A percentile compares a stretch with the other conserved stretches of the same genome.
phyloP scores from a whole-genome alignment of 169 alveolate species.

The Plasmodium ovale region DNA sequence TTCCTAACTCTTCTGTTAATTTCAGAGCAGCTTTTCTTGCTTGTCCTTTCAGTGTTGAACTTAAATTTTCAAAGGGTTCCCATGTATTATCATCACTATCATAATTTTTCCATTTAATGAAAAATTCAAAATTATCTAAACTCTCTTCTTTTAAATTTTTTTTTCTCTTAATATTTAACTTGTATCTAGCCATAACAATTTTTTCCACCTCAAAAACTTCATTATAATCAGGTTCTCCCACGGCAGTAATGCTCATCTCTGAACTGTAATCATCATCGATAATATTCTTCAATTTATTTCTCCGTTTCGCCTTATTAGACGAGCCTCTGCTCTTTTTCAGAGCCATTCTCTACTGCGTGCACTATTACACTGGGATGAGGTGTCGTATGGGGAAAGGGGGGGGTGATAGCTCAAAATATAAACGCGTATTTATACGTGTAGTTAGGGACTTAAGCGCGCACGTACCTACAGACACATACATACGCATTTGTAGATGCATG shows the following conservation, averaged over 20 bases:
- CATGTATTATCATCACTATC: constrained; percentile 75
- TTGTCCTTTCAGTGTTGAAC: constrained; percentile 48
- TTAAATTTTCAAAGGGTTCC: constrained; percentile 75
- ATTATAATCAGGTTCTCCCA: constrained; percentile 72
- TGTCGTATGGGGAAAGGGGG: too few species aligned
- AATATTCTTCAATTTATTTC: constrained; percentile 2
- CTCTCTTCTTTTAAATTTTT: constrained; percentile 44
- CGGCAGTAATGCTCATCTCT: constrained; percentile 12
- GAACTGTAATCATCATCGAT: constrained; percentile 51
- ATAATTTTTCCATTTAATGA: constrained; percentile 72
- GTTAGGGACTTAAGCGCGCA: neutral
- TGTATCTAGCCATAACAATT: constrained; percentile 68
- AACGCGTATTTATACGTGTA: constrained; percentile 1
- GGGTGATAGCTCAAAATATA: neutral
- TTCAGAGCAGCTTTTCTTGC: constrained; percentile 59
- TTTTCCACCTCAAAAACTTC: constrained; percentile 71
- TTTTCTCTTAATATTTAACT: constrained; percentile 30
- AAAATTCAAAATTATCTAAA: constrained; percentile 72
- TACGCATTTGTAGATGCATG: neutral
- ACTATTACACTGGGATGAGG: too few species aligned
- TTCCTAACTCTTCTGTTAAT: constrained; percentile 25
- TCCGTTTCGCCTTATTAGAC: constrained; percentile 10
- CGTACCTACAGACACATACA: neutral
- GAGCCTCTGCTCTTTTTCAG: constrained; percentile 11
- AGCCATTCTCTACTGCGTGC: constrained; percentile 3